Percentiles rank a stretch among this genome's conserved stretches.
phyloP scores from a whole-genome alignment of 495 filamentous ascomycete species.

The Alectoria sarmentosa region DNA sequence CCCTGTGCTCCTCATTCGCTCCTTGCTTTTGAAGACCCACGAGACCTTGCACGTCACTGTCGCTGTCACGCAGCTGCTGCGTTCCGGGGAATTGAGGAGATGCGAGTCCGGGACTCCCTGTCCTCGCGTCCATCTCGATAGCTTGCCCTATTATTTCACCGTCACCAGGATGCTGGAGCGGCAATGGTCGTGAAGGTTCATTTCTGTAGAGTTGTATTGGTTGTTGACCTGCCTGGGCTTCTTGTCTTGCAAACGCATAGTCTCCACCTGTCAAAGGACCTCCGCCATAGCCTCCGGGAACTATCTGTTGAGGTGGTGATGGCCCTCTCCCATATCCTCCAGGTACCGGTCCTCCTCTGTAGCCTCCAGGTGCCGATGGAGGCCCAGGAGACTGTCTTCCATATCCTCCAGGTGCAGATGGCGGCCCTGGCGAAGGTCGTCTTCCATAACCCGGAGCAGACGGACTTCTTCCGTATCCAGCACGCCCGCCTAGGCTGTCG shows the following conservation, averaged over 20 bases:
- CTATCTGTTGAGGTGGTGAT: conserved; percentile 2
- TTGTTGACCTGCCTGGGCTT: conserved; percentile 9
- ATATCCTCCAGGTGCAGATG: conserved; percentile 29
- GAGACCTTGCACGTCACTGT: conserved; percentile 61
- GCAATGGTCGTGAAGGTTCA: conserved; percentile 56
- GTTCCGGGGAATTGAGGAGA: conserved; percentile 31
- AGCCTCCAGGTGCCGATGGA: conserved; percentile 22
- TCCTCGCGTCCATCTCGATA: conserved; percentile 72
- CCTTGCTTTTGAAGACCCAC: conserved; percentile 54
- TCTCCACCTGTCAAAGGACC: conserved; percentile 26
- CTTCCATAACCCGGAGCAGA: conserved; percentile 29
- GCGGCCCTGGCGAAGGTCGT: conserved; percentile 36
- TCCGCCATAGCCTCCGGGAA: conserved; percentile 32
- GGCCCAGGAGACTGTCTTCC: conserved; percentile 37
- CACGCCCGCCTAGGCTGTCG: conserved; percentile 25
- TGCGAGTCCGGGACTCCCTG: conserved; percentile 38
- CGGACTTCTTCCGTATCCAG: conserved; percentile 24
- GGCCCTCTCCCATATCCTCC: conserved; percentile 3
- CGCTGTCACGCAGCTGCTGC: conserved; percentile 52
- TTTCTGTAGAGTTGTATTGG: conserved; percentile 10
- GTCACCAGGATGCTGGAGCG: conserved; percentile 39
- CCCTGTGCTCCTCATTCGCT: conserved; percentile 39
- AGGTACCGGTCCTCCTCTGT: conserved; percentile 17
- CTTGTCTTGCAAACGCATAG: conserved; percentile 32
- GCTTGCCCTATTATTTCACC: conserved; percentile 56